A percentile compares a stretch with the other conserved stretches of the same genome.
phyloP scores from a whole-genome alignment of 192 early-diverging fungal species.

The Entomortierella parvispora region DNA sequence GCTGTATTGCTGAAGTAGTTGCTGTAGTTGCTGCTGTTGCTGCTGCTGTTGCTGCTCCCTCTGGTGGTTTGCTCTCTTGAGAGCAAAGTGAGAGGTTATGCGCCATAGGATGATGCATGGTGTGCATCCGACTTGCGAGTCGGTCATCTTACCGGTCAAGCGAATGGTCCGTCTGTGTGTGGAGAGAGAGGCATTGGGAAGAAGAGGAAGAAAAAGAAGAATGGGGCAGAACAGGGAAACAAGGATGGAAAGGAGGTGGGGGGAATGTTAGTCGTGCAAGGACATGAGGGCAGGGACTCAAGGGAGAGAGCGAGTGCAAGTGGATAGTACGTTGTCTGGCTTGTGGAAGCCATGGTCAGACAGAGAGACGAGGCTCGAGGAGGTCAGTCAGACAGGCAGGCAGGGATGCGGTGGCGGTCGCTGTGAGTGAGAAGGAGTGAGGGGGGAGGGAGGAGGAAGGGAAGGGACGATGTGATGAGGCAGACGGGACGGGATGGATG shows the following conservation, averaged over 20 bases:
- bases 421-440: background rate
- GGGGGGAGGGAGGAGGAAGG: background rate
- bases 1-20: background rate
- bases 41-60: background rate
- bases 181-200: background rate
- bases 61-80: background rate
- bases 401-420: background rate
- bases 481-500: background rate
- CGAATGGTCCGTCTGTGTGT: constrained; percentile 33
- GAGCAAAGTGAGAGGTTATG: background rate
- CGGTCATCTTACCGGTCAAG: constrained; percentile 38
- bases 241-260: background rate
- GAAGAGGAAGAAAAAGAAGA: background rate
- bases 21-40: background rate
- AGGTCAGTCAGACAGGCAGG: background rate
- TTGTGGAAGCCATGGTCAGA: background rate
- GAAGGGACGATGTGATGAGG: background rate
- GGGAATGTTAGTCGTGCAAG: background rate
- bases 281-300: background rate
- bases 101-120: background rate
- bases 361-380: background rate
- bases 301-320: background rate
- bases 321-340: background rate
- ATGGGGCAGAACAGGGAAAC: background rate
- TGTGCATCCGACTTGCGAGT: too few relatives aligned